Conservation (phyloP, 176 grass and related monocot species). For the Eleusine indica region DNA sequence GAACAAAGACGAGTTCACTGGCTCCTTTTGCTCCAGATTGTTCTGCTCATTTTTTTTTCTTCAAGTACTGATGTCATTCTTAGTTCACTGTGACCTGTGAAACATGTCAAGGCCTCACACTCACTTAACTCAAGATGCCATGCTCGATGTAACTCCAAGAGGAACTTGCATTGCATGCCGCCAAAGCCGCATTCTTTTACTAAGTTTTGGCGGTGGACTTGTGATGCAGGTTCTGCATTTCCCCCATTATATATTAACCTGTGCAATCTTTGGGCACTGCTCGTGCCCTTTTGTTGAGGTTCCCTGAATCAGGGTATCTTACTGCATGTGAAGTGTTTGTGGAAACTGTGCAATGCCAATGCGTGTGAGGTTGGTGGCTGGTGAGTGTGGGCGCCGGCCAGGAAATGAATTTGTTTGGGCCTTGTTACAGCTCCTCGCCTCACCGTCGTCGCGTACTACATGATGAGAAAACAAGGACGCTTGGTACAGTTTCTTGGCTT, state of each 20-base stretch:
- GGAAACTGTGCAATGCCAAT: slow-evolving; percentile 24
- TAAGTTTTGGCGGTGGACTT: slow-evolving; percentile 35
- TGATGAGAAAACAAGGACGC: neutral
- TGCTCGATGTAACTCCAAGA: slow-evolving; percentile 36
- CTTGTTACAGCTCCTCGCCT: neutral
- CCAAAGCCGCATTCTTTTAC: slow-evolving; percentile 13
- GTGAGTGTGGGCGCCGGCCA: neutral
- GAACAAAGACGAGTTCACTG: slow-evolving; percentile 55
- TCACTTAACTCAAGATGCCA: slow-evolving; percentile 27
- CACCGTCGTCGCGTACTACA: neutral
- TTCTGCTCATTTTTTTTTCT: slow-evolving; percentile 31
- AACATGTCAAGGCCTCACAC: slow-evolving; percentile 27
- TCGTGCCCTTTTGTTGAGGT: slow-evolving; percentile 27
- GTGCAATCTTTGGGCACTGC: slow-evolving; percentile 13
- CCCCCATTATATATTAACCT: slow-evolving; percentile 13
- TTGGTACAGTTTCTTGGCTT: slow-evolving; percentile 2
- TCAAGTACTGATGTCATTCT: slow-evolving; percentile 41
- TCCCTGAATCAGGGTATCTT: slow-evolving; percentile 47
- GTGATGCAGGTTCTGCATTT: slow-evolving; percentile 24
- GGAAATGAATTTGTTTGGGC: slow-evolving; percentile 27
- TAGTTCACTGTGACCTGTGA: slow-evolving; percentile 42
- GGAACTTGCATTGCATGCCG: slow-evolving; percentile 1
- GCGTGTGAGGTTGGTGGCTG: slow-evolving; percentile 2
- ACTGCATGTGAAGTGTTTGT: slow-evolving; percentile 39
- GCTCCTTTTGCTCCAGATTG: slow-evolving; percentile 42